phyloP scores from a whole-genome alignment of 2,329 filamentous ascomycete species.

The Metarhizium robertsii region DNA sequence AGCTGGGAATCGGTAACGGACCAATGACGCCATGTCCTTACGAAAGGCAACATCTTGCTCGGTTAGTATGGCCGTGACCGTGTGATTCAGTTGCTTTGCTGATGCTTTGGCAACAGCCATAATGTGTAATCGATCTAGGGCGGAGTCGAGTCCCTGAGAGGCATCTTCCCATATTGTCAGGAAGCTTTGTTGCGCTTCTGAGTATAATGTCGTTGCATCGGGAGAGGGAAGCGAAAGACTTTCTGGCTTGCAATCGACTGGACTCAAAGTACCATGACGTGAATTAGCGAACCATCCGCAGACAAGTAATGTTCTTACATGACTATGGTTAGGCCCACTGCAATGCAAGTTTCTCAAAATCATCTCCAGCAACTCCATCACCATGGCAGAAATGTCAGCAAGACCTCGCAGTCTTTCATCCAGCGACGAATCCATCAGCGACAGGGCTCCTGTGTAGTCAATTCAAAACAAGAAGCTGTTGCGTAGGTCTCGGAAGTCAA shows the following conservation, averaged over 20 bases:
- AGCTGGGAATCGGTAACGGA: background rate
- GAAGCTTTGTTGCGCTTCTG: background rate
- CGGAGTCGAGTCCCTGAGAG: background rate
- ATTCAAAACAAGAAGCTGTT: background rate
- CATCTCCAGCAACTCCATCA: background rate
- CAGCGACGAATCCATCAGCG: background rate
- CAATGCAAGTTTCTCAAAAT: background rate
- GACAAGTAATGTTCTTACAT: background rate
- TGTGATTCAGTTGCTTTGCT: background rate
- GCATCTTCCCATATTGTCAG: background rate
- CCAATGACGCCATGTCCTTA: background rate
- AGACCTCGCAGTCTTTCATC: background rate
- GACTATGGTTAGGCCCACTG: background rate
- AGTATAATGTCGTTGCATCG: background rate
- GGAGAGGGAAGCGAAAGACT: background rate
- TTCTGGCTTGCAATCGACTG: no score
- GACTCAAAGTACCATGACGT: background rate
- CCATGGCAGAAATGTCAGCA: background rate
- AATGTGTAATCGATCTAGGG: background rate
- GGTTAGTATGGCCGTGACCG: background rate
- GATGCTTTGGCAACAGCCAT: background rate
- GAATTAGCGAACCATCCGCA: background rate
- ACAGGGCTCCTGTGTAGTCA: background rate
- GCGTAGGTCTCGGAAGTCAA: background rate
- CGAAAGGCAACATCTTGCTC: background rate